Conservation (phyloP, 345 rosid species). For the Brassica juncea region DNA sequence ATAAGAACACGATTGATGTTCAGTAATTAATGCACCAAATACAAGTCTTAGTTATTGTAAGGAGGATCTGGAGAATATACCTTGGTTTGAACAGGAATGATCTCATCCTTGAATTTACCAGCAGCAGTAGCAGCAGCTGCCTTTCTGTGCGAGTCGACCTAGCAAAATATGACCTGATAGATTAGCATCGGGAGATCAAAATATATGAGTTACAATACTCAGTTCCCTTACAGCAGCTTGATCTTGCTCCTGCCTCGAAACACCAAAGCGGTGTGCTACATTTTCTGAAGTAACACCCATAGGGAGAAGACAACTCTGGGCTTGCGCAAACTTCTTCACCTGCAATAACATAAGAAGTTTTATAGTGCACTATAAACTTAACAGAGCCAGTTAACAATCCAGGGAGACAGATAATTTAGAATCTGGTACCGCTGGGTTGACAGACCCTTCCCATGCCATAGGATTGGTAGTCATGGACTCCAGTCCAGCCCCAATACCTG, state of each 20-base stretch:
- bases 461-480: conserved; percentile 93
- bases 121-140: conserved; percentile 97
- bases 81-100: conserved; percentile 91
- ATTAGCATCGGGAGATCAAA: background rate
- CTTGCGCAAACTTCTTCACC: conserved; percentile 77
- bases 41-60: background rate
- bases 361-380: background rate
- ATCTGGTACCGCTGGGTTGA: conserved; percentile 77
- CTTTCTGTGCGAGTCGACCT: conserved; percentile 98
- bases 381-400: background rate
- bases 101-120: conserved; percentile 96
- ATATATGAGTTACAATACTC: background rate
- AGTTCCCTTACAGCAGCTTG: conserved; percentile 89
- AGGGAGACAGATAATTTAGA: conserved; percentile 9
- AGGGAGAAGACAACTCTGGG: conserved; percentile 92
- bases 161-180: conserved; percentile 27
- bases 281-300: conserved; percentile 99
- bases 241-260: conserved; percentile 93
- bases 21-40: background rate
- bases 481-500: conserved; percentile 97
- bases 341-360: conserved; percentile 37
- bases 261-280: conserved; percentile 93
- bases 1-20: conserved; percentile 9
- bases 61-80: conserved; percentile 40
- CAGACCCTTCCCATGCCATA: conserved; percentile 92